phyloP scores from a whole-genome alignment of 2,329 filamentous ascomycete genomes.

The Fusarium sp. region DNA sequence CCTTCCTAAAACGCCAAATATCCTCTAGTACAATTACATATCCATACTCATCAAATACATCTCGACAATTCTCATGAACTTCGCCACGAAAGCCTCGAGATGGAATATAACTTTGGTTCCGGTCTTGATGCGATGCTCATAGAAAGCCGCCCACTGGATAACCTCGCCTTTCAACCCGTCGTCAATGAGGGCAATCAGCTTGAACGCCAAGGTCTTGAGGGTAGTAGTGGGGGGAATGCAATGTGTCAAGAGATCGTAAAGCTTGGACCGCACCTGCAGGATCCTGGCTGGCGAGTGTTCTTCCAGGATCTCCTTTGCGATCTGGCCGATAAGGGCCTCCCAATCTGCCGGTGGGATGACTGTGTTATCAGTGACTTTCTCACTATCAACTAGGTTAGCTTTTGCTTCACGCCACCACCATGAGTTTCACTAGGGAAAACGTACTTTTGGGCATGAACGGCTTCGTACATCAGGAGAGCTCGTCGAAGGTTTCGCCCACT shows the following conservation, averaged over 20 bases:
- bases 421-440: conserved; percentile 42
- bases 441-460: conserved; percentile 96
- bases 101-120: conserved; percentile 98
- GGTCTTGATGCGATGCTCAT: conserved; percentile 92
- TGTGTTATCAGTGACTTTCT: conserved; percentile 87
- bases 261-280: conserved; percentile 85
- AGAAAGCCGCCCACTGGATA: conserved; percentile 95
- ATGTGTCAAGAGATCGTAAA: conserved; percentile 97
- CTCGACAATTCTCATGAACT: conserved; percentile 96
- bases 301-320: conserved; percentile 92
- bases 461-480: conserved; percentile 95
- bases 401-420: not conserved
- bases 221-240: conserved; percentile 96
- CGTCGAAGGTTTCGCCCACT: conserved; percentile 90
- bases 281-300: conserved; percentile 93
- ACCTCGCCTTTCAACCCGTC: conserved; percentile 91
- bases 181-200: conserved; percentile 86
- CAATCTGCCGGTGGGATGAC: conserved; percentile 95
- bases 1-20: conserved; percentile 40
- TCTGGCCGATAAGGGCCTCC: conserved; percentile 89
- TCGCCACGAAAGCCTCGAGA: conserved; percentile 96
- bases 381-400: conserved; percentile 63
- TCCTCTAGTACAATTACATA: conserved; percentile 52
- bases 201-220: conserved; percentile 93
- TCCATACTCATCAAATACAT: conserved; percentile 92